These are phyloP conservation scores for Fraxinus latifolia DNA, from an alignment of 305 asterid genomes.

Conservation along the genomic window DNA sequence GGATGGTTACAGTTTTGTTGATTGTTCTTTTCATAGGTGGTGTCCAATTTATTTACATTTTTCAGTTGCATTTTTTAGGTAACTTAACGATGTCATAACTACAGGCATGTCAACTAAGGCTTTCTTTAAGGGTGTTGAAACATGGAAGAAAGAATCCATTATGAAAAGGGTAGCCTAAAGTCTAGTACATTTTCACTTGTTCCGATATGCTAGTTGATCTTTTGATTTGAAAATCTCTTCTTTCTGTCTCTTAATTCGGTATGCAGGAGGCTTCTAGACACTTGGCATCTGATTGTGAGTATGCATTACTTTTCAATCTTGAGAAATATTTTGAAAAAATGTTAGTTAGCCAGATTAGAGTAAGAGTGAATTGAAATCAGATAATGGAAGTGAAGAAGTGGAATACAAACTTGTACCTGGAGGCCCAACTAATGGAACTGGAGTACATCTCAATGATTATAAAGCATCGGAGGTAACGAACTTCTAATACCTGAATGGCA, in stretches of 20 bases:
- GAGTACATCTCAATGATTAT: conserved; percentile 25
- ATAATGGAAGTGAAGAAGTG: conserved; percentile 38
- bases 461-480: conserved; percentile 39
- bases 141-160: conserved; percentile 76
- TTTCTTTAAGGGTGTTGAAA: conserved; percentile 63
- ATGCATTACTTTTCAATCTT: background rate
- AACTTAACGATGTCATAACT: conserved; percentile 15
- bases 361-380: conserved; percentile 26
- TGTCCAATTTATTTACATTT: background rate
- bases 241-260: conserved; percentile 5
- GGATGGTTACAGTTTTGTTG: conserved; percentile 62
- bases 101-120: conserved; percentile 71
- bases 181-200: background rate
- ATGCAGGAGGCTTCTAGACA: conserved; percentile 65
- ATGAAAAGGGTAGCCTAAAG: conserved; percentile 47
- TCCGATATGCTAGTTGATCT: background rate
- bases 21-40: conserved; percentile 57
- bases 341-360: background rate
- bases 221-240: background rate
- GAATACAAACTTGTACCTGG: conserved; percentile 53
- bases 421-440: conserved; percentile 36
- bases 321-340: background rate
- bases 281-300: conserved; percentile 31
- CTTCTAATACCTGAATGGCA: background rate
- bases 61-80: conserved; percentile 8